phyloP scores from a whole-genome alignment of 306 rosid genomes.

The Vigna trinervia region DNA sequence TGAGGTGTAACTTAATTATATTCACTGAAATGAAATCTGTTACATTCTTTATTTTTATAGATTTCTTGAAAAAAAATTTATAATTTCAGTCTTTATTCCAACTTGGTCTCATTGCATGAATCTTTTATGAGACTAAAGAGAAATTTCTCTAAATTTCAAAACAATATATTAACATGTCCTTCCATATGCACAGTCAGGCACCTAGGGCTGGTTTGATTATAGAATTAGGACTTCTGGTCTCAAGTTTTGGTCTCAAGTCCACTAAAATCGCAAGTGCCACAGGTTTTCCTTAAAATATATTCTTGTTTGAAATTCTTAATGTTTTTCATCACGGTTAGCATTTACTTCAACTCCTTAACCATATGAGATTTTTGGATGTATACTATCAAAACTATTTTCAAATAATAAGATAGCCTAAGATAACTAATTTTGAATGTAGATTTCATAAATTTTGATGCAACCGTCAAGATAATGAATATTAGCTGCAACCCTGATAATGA shows the following conservation, averaged over 20 bases:
- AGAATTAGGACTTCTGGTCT: not conserved
- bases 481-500: slow-evolving; percentile 9
- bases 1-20: not conserved
- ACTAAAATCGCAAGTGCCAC: too few relatives aligned
- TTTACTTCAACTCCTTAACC: too few relatives aligned
- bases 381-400: not conserved
- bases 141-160: slow-evolving; percentile 1
- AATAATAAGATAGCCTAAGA: not conserved
- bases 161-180: not conserved
- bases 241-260: too few relatives aligned
- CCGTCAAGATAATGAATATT: not conserved
- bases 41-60: slow-evolving; percentile 16
- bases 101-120: slow-evolving; percentile 13
- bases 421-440: not conserved
- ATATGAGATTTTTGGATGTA: too few relatives aligned
- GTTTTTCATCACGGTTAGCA: too few relatives aligned
- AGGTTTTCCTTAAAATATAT: too few relatives aligned
- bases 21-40: not conserved
- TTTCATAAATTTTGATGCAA: slow-evolving; percentile 15
- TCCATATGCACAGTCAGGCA: slow-evolving; percentile 3
- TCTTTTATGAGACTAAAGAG: not conserved
- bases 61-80: slow-evolving; percentile 27
- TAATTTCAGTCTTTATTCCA: slow-evolving; percentile 1
- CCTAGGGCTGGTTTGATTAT: not conserved
- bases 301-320: too few relatives aligned